phyloP scores from a whole-genome alignment of 148 eudicot species.

The Heliamphora exappendiculata region DNA sequence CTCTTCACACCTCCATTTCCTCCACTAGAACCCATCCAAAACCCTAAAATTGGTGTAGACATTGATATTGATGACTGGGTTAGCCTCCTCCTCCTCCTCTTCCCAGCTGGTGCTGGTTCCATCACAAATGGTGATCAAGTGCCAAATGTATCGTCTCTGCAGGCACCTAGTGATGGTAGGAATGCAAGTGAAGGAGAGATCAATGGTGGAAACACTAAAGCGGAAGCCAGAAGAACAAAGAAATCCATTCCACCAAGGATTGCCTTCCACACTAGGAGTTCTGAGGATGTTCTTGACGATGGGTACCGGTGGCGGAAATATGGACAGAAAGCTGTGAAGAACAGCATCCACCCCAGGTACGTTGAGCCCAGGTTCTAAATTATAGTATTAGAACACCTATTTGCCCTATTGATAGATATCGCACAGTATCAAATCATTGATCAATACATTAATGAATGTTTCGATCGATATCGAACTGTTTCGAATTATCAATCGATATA shows the following conservation, averaged over 20 bases:
- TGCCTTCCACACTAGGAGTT: slow-evolving; percentile 75
- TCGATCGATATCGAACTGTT: too few relatives aligned
- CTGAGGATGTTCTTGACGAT: slow-evolving; percentile 86
- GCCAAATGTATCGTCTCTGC: slow-evolving; percentile 2
- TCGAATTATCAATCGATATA: too few relatives aligned
- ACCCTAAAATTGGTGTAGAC: slow-evolving; percentile 21
- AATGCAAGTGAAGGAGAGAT: slow-evolving; percentile 14
- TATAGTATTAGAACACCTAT: background rate
- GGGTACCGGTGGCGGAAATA: slow-evolving; percentile 88
- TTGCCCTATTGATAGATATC: background rate
- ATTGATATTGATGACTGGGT: slow-evolving; percentile 50
- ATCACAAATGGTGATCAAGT: slow-evolving; percentile 16
- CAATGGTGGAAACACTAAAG: background rate
- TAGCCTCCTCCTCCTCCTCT: slow-evolving; percentile 36
- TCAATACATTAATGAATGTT: background rate
- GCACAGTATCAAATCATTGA: background rate
- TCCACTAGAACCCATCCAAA: slow-evolving; percentile 12
- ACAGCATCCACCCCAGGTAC: slow-evolving; percentile 77
- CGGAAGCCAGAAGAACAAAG: slow-evolving; percentile 29
- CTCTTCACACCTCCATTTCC: slow-evolving; percentile 10
- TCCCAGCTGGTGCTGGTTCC: slow-evolving; percentile 3
- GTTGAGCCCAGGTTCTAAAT: background rate
- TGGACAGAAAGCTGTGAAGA: slow-evolving; percentile 88
- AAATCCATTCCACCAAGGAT: slow-evolving; percentile 58
- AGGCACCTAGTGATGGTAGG: background rate